These are phyloP conservation scores for Candida pseudocylindracea DNA, from an alignment of 1,139 yeast genomes.

Conservation along the genomic window DNA sequence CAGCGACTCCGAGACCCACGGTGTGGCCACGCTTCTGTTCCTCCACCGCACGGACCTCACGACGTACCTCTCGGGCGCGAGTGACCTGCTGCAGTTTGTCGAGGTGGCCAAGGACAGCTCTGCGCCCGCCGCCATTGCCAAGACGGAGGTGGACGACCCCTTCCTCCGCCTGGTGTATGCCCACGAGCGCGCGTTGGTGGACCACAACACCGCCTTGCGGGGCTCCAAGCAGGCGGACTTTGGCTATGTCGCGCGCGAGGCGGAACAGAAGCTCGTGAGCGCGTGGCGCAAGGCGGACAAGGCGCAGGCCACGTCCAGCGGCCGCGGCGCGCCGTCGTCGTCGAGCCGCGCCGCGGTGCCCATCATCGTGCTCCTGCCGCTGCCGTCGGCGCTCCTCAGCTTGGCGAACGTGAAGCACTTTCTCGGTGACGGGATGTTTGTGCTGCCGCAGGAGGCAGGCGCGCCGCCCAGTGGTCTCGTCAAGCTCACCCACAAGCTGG, in stretches of 20 bases:
- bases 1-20: slow-evolving; percentile 41
- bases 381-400: slow-evolving; percentile 75
- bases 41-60: slow-evolving; percentile 70
- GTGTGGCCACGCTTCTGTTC: slow-evolving; percentile 56
- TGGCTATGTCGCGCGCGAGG: slow-evolving; percentile 51
- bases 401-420: slow-evolving; percentile 68
- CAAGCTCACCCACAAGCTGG: slow-evolving; percentile 20
- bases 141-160: slow-evolving; percentile 17
- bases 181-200: slow-evolving; percentile 45
- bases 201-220: slow-evolving; percentile 63
- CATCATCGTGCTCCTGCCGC: slow-evolving; percentile 81
- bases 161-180: slow-evolving; percentile 27
- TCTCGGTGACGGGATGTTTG: slow-evolving; percentile 53
- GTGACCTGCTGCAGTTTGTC: slow-evolving; percentile 31
- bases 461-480: slow-evolving; percentile 21
- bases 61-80: slow-evolving; percentile 57
- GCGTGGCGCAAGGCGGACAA: slow-evolving; percentile 22
- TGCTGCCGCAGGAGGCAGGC: slow-evolving; percentile 19
- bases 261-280: slow-evolving; percentile 28
- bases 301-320: slow-evolving; percentile 10
- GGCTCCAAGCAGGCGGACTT: slow-evolving; percentile 63
- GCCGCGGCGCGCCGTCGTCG: neutral
- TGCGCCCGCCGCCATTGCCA: too few species aligned
- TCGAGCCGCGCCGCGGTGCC: slow-evolving; percentile 15
- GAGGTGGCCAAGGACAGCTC: slow-evolving; percentile 2